Conservation (phyloP, 768 basidiomycete species). For the Macrolepiota albuminosa region DNA sequence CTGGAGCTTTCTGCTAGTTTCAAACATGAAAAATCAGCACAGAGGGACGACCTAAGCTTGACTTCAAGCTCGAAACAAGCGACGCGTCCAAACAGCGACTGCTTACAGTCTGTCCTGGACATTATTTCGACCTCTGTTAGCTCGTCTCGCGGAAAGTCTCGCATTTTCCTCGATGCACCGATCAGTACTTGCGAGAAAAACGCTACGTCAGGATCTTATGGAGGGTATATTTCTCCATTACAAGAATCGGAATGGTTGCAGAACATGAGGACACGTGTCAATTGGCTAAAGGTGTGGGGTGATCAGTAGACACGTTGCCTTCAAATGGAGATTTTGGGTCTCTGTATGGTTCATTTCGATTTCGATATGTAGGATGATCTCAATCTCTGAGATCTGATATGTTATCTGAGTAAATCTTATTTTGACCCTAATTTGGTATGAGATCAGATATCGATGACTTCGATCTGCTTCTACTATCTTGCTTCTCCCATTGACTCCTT, state of each 20-base stretch:
- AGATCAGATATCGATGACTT: constrained; percentile 4
- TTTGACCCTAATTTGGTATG: constrained; percentile 8
- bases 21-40: constrained; percentile 1
- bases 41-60: background rate
- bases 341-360: background rate
- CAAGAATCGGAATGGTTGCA: constrained; percentile 5
- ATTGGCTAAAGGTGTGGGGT: background rate
- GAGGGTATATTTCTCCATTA: background rate
- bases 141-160: constrained; percentile 3
- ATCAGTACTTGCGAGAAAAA: background rate
- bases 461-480: background rate
- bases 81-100: constrained; percentile 7
- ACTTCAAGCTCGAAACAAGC: background rate
- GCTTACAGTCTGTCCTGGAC: constrained; percentile 15
- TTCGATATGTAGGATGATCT: background rate
- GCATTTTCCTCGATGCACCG: constrained; percentile 5
- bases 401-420: constrained; percentile 12
- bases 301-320: background rate
- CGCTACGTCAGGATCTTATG: background rate
- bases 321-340: background rate
- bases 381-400: background rate
- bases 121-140: constrained; percentile 3
- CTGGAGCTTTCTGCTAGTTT: constrained; percentile 41
- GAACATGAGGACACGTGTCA: constrained; percentile 3
- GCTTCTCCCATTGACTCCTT: background rate